A percentile compares a stretch with the other conserved stretches of the same genome.
phyloP scores from a whole-genome alignment of 2,329 filamentous ascomycete genomes.

The Biscogniauxia mediterranea region DNA sequence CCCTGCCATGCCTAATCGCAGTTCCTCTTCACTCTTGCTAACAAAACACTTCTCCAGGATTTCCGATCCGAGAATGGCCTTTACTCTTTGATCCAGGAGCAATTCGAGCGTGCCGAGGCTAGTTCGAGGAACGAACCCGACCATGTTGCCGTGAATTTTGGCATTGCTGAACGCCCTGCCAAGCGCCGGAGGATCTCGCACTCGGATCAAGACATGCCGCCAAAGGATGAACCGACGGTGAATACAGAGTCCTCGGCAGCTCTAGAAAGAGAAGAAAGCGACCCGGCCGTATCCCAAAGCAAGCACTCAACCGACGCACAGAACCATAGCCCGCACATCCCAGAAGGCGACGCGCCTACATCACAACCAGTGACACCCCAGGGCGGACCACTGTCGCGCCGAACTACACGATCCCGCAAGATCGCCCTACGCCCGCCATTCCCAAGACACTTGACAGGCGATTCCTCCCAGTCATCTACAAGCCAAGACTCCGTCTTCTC shows the following conservation, averaged over 20 bases:
- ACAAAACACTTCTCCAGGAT: slow-evolving; percentile 46
- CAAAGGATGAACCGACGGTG: slow-evolving; percentile 32
- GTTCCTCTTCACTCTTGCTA: slow-evolving; percentile 19
- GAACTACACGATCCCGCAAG: slow-evolving; percentile 26
- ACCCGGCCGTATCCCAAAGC: not conserved
- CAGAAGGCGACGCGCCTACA: not conserved
- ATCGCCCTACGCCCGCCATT: slow-evolving; percentile 21
- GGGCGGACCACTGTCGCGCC: slow-evolving; percentile 10
- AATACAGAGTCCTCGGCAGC: slow-evolving; percentile 8
- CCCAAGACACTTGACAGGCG: slow-evolving; percentile 22
- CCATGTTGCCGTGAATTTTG: slow-evolving; percentile 24
- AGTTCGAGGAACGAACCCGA: slow-evolving; percentile 28
- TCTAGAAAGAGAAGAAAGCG: slow-evolving; percentile 4
- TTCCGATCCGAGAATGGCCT: slow-evolving; percentile 72
- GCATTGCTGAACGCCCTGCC: slow-evolving; percentile 28
- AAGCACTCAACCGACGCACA: not conserved
- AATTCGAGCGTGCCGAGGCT: slow-evolving; percentile 56
- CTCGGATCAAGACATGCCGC: slow-evolving; percentile 20
- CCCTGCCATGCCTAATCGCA: not conserved
- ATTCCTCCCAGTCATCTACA: slow-evolving; percentile 25
- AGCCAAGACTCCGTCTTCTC: slow-evolving; percentile 28
- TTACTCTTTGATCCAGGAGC: slow-evolving; percentile 69
- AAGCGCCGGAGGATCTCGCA: slow-evolving; percentile 27
- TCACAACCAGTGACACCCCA: not conserved
- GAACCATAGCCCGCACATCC: not conserved